phyloP scores from a whole-genome alignment of 441 rosid species.

The Brassica balearica region DNA sequence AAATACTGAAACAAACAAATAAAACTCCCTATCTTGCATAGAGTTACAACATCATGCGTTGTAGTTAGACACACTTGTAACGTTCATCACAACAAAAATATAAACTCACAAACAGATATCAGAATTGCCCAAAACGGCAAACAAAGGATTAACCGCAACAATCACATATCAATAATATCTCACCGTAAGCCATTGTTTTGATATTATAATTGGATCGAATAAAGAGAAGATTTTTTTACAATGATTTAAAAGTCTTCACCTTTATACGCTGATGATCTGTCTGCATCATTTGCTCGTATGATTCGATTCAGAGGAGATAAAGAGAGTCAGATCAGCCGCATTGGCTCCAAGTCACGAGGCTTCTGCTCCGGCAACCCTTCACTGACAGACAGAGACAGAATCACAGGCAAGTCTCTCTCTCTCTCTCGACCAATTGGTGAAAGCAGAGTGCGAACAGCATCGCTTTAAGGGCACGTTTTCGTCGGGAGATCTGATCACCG shows the following conservation, averaged over 20 bases:
- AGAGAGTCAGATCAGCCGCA: constrained; percentile 64
- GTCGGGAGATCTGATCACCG: constrained; percentile 77
- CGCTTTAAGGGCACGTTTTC: constrained; percentile 37
- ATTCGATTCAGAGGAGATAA: constrained; percentile 22
- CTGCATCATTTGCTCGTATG: constrained; percentile 53
- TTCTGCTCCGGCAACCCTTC: constrained; percentile 53
- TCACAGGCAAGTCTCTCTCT: constrained; percentile 52
- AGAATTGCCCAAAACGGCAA: constrained; percentile 20
- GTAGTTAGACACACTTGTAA: background rate
- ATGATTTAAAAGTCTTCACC: constrained; percentile 46
- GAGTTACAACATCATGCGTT: background rate
- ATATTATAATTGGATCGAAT: constrained; percentile 3
- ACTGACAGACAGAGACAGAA: constrained; percentile 49
- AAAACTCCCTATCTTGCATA: background rate
- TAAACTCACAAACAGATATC: constrained; percentile 12
- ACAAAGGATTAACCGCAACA: constrained; percentile 20
- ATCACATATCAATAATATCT: constrained; percentile 21
- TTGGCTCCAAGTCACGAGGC: constrained; percentile 64
- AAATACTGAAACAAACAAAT: background rate
- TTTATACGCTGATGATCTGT: constrained; percentile 75
- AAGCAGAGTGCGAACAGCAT: constrained; percentile 46
- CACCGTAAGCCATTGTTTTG: background rate
- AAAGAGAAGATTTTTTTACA: background rate
- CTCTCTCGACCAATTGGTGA: constrained; percentile 20
- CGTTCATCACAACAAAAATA: background rate